Conservation (phyloP, 495 filamentous ascomycete genomes). For the Penicillium pancosmium region DNA sequence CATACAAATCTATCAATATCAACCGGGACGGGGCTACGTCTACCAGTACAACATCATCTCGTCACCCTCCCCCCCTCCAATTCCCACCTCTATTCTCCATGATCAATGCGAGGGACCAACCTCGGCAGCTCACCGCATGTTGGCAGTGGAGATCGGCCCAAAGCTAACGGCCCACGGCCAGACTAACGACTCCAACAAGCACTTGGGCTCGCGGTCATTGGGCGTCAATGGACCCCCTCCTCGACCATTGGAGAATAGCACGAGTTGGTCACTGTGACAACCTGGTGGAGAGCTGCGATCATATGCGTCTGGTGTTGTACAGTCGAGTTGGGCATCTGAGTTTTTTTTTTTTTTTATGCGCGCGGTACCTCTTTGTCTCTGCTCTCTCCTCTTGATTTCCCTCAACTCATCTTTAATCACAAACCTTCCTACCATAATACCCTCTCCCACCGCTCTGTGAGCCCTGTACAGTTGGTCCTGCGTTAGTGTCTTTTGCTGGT, state of each 20-base stretch:
- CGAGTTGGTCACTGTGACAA: conserved; percentile 33
- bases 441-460: conserved; percentile 20
- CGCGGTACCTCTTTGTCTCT: conserved; percentile 8
- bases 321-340: conserved; percentile 21
- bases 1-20: neutral
- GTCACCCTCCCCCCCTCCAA: neutral
- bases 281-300: conserved; percentile 4
- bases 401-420: conserved; percentile 7
- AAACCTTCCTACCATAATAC: conserved; percentile 1
- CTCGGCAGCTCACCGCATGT: conserved; percentile 27
- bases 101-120: conserved; percentile 5
- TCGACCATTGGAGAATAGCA: conserved; percentile 18
- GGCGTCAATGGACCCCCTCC: conserved; percentile 11
- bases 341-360: conserved; percentile 19
- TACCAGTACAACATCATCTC: conserved; percentile 2
- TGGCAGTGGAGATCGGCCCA: conserved; percentile 20
- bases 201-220: conserved; percentile 17
- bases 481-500: conserved; percentile 30
- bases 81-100: neutral
- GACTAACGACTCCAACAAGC: conserved; percentile 1
- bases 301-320: conserved; percentile 18
- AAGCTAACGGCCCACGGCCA: conserved; percentile 6
- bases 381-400: conserved; percentile 9
- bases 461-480: conserved; percentile 28
- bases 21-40: neutral